These are phyloP conservation scores for Micractinium conductrix DNA, from an alignment of 139 green algal species.

Conservation along the genomic window DNA sequence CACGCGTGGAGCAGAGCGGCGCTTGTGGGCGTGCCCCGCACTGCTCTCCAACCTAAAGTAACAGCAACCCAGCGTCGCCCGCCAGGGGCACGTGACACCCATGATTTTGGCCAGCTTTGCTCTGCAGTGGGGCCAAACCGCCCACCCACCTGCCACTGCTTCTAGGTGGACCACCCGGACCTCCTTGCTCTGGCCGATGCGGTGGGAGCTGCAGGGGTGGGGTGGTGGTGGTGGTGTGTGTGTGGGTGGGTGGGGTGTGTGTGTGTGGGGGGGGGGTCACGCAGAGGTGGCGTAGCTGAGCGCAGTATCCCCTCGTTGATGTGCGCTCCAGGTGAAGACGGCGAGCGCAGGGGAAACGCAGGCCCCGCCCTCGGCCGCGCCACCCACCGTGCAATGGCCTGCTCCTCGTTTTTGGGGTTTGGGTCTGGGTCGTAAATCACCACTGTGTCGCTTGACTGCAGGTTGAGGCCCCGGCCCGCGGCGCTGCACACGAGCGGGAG, in stretches of 20 bases:
- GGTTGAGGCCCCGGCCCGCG: slow-evolving; percentile 92
- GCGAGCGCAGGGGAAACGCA: no score
- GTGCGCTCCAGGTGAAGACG: no score
- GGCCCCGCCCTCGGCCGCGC: no score
- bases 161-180: slow-evolving; percentile 93
- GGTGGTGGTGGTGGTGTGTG: background rate
- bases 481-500: slow-evolving; percentile 93
- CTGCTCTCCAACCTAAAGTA: no score
- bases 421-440: slow-evolving; percentile 98
- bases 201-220: slow-evolving; percentile 58
- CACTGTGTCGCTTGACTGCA: slow-evolving; percentile 97
- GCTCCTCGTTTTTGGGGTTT: slow-evolving; percentile 99
- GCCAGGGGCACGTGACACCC: no score
- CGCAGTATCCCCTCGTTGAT: no score
- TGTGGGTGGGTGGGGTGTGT: no score
- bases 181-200: slow-evolving; percentile 97
- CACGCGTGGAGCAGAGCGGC: background rate
- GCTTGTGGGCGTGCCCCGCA: no score
- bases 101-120: no score
- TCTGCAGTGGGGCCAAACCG: no score
- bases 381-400: slow-evolving; percentile 95
- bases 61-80: no score
- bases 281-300: background rate
- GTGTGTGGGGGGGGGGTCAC: background rate
- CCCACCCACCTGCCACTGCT: slow-evolving; percentile 75